Base-by-base conservation (phyloP, 495 filamentous ascomycete species). In the Arthonia radiata region DNA sequence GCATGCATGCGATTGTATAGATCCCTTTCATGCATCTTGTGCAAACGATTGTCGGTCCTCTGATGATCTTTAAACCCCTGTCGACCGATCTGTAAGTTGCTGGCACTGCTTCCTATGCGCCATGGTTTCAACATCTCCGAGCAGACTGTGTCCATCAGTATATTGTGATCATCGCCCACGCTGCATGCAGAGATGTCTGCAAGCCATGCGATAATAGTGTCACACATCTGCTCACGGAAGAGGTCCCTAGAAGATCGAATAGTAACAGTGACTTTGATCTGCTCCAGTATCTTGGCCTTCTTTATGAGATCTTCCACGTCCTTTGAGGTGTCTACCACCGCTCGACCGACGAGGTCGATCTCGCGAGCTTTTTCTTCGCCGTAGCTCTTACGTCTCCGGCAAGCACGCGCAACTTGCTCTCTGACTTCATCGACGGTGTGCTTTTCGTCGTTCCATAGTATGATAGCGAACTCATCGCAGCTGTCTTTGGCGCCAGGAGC, bases 401-500 rank as follows among this genome's bases (percentile, higher is more conserved):
- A 94, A 27, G 86, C 89, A 29, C 89, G 63, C 3, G 73, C 72
- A 10, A 97, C 79, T 44, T 92, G 81, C 17, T 82, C 62, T 31
- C 69, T 52, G 6, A 97, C 82, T 45, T 94, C 86, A n/a, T 62
- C 56, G 27, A 93, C 69, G 0, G 86, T 94, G 43, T 97, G 86
- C 50, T 97, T 97, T 47, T 97, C 86, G 33, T 97, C 86, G 37
- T 97, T 97, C 86, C 86, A 97, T 5, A 97, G 54, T 12, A 92
- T 47, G n/a, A 97, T 50, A 3, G 78, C 69, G 43, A 69, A 97
- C 38, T 92, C 80, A 13, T 54, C 54, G 13, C 67, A 58, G 17
- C 39, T 37, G 17, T 48, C 48, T 9, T 9, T 14, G 4, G 18
- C 15, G 31, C 71, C 59, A 2, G 64, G 67, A 1, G 56, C 52